Base-by-base conservation (phyloP, 164 flowering plant genomes). In the Platanus orientalis region DNA sequence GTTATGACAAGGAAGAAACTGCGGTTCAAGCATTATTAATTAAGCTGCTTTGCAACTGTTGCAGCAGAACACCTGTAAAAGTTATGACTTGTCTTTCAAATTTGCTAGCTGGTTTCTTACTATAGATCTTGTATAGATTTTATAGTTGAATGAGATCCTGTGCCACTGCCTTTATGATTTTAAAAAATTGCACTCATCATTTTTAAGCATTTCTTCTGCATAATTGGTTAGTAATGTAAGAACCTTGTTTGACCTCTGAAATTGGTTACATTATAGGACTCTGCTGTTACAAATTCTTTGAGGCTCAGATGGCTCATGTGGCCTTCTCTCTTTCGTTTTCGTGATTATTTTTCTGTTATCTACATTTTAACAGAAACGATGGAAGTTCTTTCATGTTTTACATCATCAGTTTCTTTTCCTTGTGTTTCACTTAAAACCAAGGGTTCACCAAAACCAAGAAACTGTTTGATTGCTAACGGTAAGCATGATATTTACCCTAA, bases 351-450 rank as follows among this genome's bases (percentile, higher is more conserved):
- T 45, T 19, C 49, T 45, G n/a, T 45, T 45, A 5, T 45, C 49
- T 19, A 2, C 20, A 19, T 19, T 19, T 45, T 45, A 45, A 45
- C 49, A 16, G 49, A 14, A 5, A 45, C 7, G n/a, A 71, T 71
- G 75, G 67, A 58, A 52, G 45, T 59, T 3, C 57, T 62, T 42
- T 44, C 66, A 24, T 62, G 54, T 57, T 66, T 10, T 52, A 57
- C 25, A 30, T 42, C 64, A n/a, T 54, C 32, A 30, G 10, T 45
- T 21, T 53, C 65, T 57, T 61, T 63, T 26, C 67, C 58, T 39
- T 58, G 17, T 29, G 23, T 45, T 28, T 68, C 75, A 27, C 34
- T 62, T 14, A 67, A 53, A 54, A 54, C 61, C 52, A 53, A 28
- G 11, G 25, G 64, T 28, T 54, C 57, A 47, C 48, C 12, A n/a